A percentile compares a stretch with the other conserved stretches of the same genome.
Conservation (phyloP, 2,329 filamentous ascomycete species). For the Diplodia corticola region DNA sequence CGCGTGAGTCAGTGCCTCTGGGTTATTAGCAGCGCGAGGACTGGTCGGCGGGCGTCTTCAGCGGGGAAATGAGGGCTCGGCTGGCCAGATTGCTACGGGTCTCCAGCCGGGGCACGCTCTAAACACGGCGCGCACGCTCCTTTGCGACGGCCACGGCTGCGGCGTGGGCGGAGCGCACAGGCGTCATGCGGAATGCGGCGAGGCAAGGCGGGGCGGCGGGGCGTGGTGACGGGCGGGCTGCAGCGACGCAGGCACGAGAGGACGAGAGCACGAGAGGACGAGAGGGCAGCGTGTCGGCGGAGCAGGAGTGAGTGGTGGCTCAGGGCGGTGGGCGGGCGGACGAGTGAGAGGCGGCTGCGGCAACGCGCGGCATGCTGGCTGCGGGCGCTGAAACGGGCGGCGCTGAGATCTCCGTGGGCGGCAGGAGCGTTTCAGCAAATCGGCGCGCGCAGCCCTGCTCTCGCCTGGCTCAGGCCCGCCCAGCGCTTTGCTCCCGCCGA, state of each 20-base stretch:
- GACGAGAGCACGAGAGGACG: not conserved
- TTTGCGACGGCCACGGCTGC: not conserved
- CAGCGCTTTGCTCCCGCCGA: slow-evolving; percentile 1
- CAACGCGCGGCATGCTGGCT: slow-evolving; percentile 18
- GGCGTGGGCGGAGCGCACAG: not conserved
- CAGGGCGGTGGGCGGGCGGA: not conserved
- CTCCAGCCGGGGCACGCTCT: not conserved
- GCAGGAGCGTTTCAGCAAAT: slow-evolving; percentile 17
- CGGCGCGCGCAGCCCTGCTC: slow-evolving; percentile 3
- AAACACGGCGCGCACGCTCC: slow-evolving; percentile 5
- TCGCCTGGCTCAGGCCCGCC: too few relatives aligned
- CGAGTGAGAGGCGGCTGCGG: not conserved
- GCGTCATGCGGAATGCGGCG: slow-evolving; percentile 15
- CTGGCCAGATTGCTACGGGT: not conserved
- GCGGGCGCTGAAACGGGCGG: slow-evolving; percentile 19
- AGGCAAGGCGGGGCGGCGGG: slow-evolving; percentile 6
- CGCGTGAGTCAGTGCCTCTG: slow-evolving; percentile 7
- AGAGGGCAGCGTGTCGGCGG: not conserved
- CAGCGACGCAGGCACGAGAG: not conserved
- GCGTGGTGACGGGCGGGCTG: not conserved
- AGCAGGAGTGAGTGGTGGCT: not conserved
- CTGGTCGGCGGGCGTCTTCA: not conserved
- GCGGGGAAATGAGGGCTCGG: slow-evolving; percentile 16
- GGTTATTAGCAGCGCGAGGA: not conserved
- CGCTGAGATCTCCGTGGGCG: slow-evolving; percentile 10